Base-by-base conservation (phyloP, 306 rosid genomes). In the Malus asiatica region DNA sequence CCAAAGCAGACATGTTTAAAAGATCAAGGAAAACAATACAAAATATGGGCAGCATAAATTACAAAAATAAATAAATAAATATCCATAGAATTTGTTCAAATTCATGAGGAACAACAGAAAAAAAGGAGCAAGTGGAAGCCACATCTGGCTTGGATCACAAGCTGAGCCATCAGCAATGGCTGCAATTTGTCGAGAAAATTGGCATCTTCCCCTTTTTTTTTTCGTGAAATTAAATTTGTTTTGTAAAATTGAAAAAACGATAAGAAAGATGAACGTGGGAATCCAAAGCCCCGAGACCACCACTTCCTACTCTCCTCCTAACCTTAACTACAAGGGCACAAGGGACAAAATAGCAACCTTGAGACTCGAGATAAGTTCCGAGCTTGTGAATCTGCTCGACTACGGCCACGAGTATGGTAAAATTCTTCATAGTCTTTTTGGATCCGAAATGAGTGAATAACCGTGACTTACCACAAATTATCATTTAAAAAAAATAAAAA, bases 151-250 rank as follows among this genome's bases (percentile, higher is more conserved):
- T 67, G 48, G 42, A 70, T 69, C 72, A 75, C 67, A 75, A 62
- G 79, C 83, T 18, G 55, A 48, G 32, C 53, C 69, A 78, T 45
- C 30, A 66, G 10, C 78, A 66, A 74, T 19, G 79, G 69, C 68
- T 63, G 30, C 67, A 60, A 67, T 71, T 70, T 74, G 29, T 46
- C n/a, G 12, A 25, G 29, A 71, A 16, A 74, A 16, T 52, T 51
- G 60, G 51, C 44, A 80, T 69, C 72, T 68, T 66, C 30, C 46
- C 32, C 5, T 12, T 5, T n/a, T 16, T 16, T 27, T 59, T 52
- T 73, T 59, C 42, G 10, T 42, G 19, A 25, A 42, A 22, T 11
- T 35, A 4, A 55, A 53, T 38, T 38, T 38, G 42, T 38, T 38
- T 38, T 38, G 25, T 11, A 59, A 59, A 53, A 20, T 35, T 30